A percentile compares a stretch with the other conserved stretches of the same genome.
Evolutionary conservation across 345 rosid species (phyloP).

Genomic region (Gossypium bickii): DNA sequence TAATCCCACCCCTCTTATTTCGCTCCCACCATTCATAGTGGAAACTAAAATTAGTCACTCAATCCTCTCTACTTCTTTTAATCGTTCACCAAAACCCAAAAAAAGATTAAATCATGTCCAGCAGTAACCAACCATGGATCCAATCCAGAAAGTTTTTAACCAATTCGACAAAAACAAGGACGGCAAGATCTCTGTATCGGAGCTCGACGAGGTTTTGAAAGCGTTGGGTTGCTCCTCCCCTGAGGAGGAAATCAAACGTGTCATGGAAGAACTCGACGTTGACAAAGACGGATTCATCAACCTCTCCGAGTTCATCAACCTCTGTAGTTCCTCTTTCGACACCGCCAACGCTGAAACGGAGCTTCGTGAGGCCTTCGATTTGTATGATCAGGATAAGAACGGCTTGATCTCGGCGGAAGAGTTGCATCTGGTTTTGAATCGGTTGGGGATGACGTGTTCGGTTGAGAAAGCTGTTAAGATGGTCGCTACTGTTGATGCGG

Average conservation of each 20-base stretch:
- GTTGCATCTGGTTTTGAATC: conserved; percentile 60
- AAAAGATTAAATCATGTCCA: not conserved
- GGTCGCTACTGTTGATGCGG: conserved; percentile 66
- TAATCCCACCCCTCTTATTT: not conserved
- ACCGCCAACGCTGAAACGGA: conserved; percentile 30
- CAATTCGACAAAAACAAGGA: conserved; percentile 22
- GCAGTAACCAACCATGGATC: conserved; percentile 21
- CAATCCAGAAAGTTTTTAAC: conserved; percentile 56
- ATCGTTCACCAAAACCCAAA: not conserved
- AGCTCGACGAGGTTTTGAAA: not conserved
- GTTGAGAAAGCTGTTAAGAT: conserved; percentile 55
- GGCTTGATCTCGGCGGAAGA: conserved; percentile 70
- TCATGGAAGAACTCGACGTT: conserved; percentile 65
- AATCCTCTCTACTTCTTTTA: not conserved
- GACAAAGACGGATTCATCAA: conserved; percentile 74
- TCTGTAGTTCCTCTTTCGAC: conserved; percentile 47
- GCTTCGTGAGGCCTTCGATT: conserved; percentile 77
- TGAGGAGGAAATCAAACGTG: conserved; percentile 44
- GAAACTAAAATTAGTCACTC: not conserved
- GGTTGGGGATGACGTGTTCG: conserved; percentile 61
- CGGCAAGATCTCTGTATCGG: conserved; percentile 69
- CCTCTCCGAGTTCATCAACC: conserved; percentile 53
- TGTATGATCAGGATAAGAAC: conserved; percentile 72
- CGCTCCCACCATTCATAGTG: not conserved
- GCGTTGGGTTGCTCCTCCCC: not conserved